These are phyloP conservation scores for Flaveria robusta DNA, from an alignment of 129 eudicot species.

Conservation along the genomic window DNA sequence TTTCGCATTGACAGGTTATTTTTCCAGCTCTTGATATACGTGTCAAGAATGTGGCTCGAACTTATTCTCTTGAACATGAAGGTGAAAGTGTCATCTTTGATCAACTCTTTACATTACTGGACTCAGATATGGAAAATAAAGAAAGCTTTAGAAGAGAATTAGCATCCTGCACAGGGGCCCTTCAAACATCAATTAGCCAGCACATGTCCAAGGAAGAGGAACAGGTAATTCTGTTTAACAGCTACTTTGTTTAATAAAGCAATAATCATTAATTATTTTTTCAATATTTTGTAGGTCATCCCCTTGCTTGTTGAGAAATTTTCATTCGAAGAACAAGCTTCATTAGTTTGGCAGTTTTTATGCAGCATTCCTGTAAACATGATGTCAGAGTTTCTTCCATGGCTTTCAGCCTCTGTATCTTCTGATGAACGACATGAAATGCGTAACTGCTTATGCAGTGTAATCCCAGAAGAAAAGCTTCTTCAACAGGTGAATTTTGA, in stretches of 20 bases:
- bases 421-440: slow-evolving; percentile 89
- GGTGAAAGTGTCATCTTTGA: slow-evolving; percentile 96
- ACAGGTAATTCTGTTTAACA: slow-evolving; percentile 51
- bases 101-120: slow-evolving; percentile 84
- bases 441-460: slow-evolving; percentile 77
- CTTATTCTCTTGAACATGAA: slow-evolving; percentile 98
- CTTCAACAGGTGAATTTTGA: slow-evolving; percentile 83
- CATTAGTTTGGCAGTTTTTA: slow-evolving; percentile 93
- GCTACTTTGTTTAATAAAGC: neutral
- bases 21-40: slow-evolving; percentile 98
- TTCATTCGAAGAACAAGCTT: slow-evolving; percentile 97
- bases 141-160: slow-evolving; percentile 89
- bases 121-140: slow-evolving; percentile 62
- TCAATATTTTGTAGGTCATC: slow-evolving; percentile 57
- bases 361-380: slow-evolving; percentile 99
- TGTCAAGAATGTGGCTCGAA: slow-evolving; percentile 96
- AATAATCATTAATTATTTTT: neutral
- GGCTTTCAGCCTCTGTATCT: slow-evolving; percentile 95
- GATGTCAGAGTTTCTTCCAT: slow-evolving; percentile 99
- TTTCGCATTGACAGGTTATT: slow-evolving; percentile 65
- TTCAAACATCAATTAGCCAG: slow-evolving; percentile 92
- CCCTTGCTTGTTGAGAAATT: slow-evolving; percentile 93
- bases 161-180: slow-evolving; percentile 97
- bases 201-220: slow-evolving; percentile 99
- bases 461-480: slow-evolving; percentile 89